Conservation (phyloP, 2,329 filamentous ascomycete species). For the Stylonectria norvegica region DNA sequence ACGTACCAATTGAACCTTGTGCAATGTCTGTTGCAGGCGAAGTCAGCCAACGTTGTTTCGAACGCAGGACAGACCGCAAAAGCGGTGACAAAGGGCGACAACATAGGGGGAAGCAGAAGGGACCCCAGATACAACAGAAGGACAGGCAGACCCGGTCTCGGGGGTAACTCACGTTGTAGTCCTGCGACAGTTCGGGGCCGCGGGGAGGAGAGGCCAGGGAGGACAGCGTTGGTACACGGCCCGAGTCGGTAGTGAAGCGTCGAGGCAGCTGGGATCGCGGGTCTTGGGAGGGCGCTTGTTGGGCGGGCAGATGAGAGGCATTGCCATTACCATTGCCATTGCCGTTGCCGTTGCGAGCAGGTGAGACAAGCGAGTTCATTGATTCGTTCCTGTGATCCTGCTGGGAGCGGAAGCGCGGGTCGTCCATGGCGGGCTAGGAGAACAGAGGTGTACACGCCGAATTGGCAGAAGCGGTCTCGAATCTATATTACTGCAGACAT, state of each 20-base stretch:
- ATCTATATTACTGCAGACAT: conserved; percentile 36
- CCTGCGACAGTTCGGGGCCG: conserved; percentile 44
- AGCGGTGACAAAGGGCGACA: not conserved
- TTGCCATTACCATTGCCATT: conserved; percentile 69
- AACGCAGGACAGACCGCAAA: not conserved
- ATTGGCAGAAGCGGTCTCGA: conserved; percentile 32
- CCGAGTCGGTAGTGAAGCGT: conserved; percentile 89
- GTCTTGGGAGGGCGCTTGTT: conserved; percentile 56
- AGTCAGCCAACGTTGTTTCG: conserved; percentile 25
- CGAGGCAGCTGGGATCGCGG: conserved; percentile 76
- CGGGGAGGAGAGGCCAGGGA: conserved; percentile 54
- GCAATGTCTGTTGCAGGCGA: conserved; percentile 50
- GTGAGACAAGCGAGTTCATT: conserved; percentile 71
- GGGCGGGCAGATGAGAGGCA: conserved; percentile 58
- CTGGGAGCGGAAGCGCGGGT: conserved; percentile 73
- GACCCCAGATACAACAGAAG: conserved; percentile 1
- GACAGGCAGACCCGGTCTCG: not conserved
- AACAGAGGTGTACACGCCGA: conserved; percentile 39
- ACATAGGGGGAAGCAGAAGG: not conserved
- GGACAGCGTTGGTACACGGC: conserved; percentile 73
- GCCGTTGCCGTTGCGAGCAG: conserved; percentile 66
- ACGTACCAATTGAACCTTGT: conserved; percentile 76
- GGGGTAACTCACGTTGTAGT: conserved; percentile 43
- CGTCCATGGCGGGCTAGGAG: conserved; percentile 59
- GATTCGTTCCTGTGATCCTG: conserved; percentile 74